These are phyloP conservation scores for Fraxinus excelsior DNA, from an alignment of 257 asterid genomes.

Conservation along the genomic window DNA sequence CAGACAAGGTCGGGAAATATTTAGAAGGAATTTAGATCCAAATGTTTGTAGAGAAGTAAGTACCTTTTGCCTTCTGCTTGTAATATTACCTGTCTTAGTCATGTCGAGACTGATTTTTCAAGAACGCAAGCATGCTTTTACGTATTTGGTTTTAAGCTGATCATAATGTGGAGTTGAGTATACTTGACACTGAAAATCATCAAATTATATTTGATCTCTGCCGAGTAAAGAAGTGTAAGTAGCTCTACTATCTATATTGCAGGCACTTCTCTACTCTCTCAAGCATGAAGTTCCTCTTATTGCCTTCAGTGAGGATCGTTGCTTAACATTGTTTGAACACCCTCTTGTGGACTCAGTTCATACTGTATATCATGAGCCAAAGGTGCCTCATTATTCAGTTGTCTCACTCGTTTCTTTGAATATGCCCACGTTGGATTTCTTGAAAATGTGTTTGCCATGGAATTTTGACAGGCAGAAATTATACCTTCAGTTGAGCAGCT, in stretches of 20 bases:
- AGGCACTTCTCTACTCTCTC: constrained; percentile 85
- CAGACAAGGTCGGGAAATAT: constrained; percentile 88
- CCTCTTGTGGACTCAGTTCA: constrained; percentile 89
- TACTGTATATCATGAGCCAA: constrained; percentile 89
- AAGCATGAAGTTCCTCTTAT: constrained; percentile 76
- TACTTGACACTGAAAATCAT: neutral
- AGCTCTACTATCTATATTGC: constrained; percentile 25
- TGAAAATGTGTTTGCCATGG: constrained; percentile 24
- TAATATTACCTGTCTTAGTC: constrained; percentile 16
- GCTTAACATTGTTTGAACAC: constrained; percentile 86
- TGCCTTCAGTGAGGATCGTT: constrained; percentile 82
- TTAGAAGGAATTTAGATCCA: constrained; percentile 74
- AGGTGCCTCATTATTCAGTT: constrained; percentile 48
- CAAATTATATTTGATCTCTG: neutral
- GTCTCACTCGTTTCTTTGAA: constrained; percentile 11
- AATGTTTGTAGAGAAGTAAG: constrained; percentile 80
- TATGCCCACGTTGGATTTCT: constrained; percentile 21
- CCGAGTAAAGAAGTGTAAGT: constrained; percentile 1
- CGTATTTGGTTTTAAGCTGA: neutral
- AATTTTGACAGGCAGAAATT: constrained; percentile 78
- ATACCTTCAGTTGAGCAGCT: constrained; percentile 86
- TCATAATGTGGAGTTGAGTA: neutral
- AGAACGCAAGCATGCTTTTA: neutral
- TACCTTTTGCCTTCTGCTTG: constrained; percentile 11
- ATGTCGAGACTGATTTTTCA: constrained; percentile 9